phyloP scores from a whole-genome alignment of 2,329 filamentous ascomycete genomes.

The Zasmidium citrigriseum region DNA sequence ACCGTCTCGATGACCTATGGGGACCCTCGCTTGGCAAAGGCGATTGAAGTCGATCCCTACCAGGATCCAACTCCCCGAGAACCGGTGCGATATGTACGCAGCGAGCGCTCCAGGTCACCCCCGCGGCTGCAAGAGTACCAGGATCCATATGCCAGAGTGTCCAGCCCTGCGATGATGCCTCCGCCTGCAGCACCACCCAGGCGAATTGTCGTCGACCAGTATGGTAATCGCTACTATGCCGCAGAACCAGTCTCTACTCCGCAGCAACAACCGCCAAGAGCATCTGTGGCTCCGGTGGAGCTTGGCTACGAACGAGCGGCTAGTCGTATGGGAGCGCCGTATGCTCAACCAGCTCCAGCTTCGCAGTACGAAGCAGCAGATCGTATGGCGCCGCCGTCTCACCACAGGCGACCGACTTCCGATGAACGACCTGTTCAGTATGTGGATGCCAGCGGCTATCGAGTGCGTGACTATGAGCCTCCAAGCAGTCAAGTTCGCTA shows the following conservation, averaged over 20 bases:
- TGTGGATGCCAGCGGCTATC: constrained; percentile 30
- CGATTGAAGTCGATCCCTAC: constrained; percentile 27
- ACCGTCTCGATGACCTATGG: constrained; percentile 45
- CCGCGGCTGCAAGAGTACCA: constrained; percentile 29
- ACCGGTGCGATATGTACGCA: constrained; percentile 37
- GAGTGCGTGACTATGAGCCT: constrained; percentile 25
- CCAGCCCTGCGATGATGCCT: constrained; percentile 46
- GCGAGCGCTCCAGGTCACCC: constrained; percentile 45
- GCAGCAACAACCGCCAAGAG: constrained; percentile 40
- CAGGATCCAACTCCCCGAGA: constrained; percentile 39
- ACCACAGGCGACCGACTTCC: constrained; percentile 11
- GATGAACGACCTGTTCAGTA: constrained; percentile 29
- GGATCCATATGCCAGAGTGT: constrained; percentile 39
- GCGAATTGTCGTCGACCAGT: constrained; percentile 76
- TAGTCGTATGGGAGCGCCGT: constrained; percentile 44
- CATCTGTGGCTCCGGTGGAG: constrained; percentile 55
- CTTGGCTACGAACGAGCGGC: constrained; percentile 61
- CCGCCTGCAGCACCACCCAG: constrained; percentile 50
- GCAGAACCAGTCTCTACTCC: constrained; percentile 38
- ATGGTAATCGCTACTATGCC: constrained; percentile 76
- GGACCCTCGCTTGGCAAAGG: constrained; percentile 38
- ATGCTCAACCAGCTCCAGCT: constrained; percentile 19
- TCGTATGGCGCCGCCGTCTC: constrained; percentile 29
- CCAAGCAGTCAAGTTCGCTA: constrained; percentile 23
- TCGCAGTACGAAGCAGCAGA: constrained; percentile 46